These are phyloP conservation scores for Neurospora crassa DNA, from an alignment of 2,329 filamentous ascomycete genomes.

Conservation along the genomic window DNA sequence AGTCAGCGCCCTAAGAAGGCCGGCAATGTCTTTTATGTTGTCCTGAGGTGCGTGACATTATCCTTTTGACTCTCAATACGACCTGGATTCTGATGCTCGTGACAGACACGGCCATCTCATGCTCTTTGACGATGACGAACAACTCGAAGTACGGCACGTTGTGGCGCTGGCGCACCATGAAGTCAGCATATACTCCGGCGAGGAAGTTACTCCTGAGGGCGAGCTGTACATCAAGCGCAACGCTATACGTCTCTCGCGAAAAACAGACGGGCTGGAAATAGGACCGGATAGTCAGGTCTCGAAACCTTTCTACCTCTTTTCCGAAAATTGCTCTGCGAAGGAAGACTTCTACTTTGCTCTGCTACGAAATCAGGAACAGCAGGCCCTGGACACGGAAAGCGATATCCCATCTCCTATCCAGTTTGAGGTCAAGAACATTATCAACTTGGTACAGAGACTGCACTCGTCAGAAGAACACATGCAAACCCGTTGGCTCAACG, in stretches of 20 bases:
- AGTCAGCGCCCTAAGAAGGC: slow-evolving; percentile 53
- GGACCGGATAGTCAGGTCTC: slow-evolving; percentile 48
- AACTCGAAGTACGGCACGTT: slow-evolving; percentile 92
- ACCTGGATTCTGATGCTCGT: slow-evolving; percentile 4
- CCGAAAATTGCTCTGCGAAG: slow-evolving; percentile 90
- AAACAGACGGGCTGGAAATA: slow-evolving; percentile 41
- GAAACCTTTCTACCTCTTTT: slow-evolving; percentile 89
- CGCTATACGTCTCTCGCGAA: slow-evolving; percentile 71
- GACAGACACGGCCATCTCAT: slow-evolving; percentile 84
- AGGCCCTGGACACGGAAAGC: slow-evolving; percentile 45
- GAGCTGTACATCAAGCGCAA: slow-evolving; percentile 95
- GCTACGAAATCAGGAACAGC: slow-evolving; percentile 66
- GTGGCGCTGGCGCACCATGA: slow-evolving; percentile 85
- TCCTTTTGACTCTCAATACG: not conserved
- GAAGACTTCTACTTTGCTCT: slow-evolving; percentile 97
- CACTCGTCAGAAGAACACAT: slow-evolving; percentile 88
- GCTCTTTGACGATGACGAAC: slow-evolving; percentile 93
- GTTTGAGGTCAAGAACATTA: slow-evolving; percentile 79
- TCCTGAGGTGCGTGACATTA: slow-evolving; percentile 55
- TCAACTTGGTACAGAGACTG: slow-evolving; percentile 78
- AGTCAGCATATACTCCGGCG: slow-evolving; percentile 76
- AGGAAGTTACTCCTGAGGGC: slow-evolving; percentile 69
- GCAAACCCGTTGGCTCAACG: slow-evolving; percentile 90
- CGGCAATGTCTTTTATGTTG: slow-evolving; percentile 88
- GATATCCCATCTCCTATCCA: slow-evolving; percentile 59